These are phyloP conservation scores for Penicillium waksmanii DNA, from an alignment of 495 filamentous ascomycete genomes.

Conservation along the genomic window DNA sequence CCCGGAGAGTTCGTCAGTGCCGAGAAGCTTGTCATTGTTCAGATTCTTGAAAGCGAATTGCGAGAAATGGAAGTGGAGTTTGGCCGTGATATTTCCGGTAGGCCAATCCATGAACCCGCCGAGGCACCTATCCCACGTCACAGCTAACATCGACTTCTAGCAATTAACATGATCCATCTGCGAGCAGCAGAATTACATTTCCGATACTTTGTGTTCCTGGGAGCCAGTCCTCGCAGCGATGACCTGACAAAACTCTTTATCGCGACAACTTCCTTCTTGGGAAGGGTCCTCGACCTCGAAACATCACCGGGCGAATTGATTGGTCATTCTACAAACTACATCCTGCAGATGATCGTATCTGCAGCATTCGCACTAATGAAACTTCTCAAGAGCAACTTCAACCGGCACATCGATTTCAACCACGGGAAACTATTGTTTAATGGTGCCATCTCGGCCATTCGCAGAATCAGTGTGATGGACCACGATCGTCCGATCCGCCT, in stretches of 20 bases:
- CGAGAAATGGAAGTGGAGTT: conserved; percentile 57
- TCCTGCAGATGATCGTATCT: conserved; percentile 91
- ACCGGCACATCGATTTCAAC: conserved; percentile 65
- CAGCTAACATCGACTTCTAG: conserved; percentile 59
- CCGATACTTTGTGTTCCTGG: conserved; percentile 51
- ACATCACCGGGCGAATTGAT: conserved; percentile 59
- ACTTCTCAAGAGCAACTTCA: conserved; percentile 80
- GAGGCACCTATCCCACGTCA: conserved; percentile 59
- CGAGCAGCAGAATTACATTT: conserved; percentile 51
- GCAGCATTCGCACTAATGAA: conserved; percentile 86
- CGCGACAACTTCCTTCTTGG: conserved; percentile 58
- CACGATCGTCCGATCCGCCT: conserved; percentile 77
- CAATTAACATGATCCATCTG: conserved; percentile 59
- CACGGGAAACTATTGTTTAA: conserved; percentile 78
- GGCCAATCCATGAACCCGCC: conserved; percentile 59
- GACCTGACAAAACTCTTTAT: conserved; percentile 69
- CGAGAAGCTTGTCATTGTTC: conserved; percentile 69
- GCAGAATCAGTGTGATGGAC: conserved; percentile 76
- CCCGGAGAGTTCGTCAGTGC: conserved; percentile 74
- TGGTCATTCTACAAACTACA: conserved; percentile 79
- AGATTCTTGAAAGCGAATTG: conserved; percentile 55
- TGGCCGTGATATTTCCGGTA: conserved; percentile 51
- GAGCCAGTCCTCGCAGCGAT: conserved; percentile 65
- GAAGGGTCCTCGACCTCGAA: conserved; percentile 51
- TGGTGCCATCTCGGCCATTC: conserved; percentile 73